Evolutionary conservation across 2,329 filamentous ascomycete genomes (phyloP), one percentile per base, ranked within the genome.

Genomic region (Fusarium concolor): DNA sequence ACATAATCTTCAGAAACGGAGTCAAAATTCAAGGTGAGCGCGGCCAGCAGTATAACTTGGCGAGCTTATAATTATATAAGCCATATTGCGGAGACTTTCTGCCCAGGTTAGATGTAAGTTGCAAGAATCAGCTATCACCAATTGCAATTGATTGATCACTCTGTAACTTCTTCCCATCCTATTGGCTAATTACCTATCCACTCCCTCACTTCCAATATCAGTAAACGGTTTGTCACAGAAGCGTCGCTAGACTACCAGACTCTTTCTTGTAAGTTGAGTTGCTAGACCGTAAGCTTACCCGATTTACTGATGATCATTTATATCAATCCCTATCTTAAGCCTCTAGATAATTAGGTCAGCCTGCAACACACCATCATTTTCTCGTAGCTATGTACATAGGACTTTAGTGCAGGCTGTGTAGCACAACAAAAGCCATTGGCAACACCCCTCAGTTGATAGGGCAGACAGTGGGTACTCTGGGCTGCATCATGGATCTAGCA

Each of bases 391-490:
- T 14, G 14, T 43, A 20, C 15, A 22, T 7, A 17, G 31, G 31
- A 18, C 22, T 24, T 37, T 12, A 24, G 6, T 24, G 6, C 22
- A 24, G 22, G 22, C 22, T 24, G 8, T 17, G 28, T 18, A 18
- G 50, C 41, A 29, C n/a, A 28, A 37, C 31, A 46, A 33, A 14
- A 24, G 24, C 29, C 35, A 20, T 52, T 52, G 41, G 39, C 18
- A 65, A 59, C 20, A 17, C 15, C 52, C 22, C 35, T 65, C 29
- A 24, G 22, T 38, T 38, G 41, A 43, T 64, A 60, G 59, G 61
- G 22, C 29, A n/a, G 33, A 35, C 38, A 18, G 60, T 38, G 60
- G 47, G 53, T 33, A 18, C 42, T 39, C 28, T 9, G 26, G 26
- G 26, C 26, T 20, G 11, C 43, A 37, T 41, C 37, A 44, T 63